Evolutionary conservation across 371 early-diverging fungal species (phyloP).

Genomic region (Funneliformis caledonium): DNA sequence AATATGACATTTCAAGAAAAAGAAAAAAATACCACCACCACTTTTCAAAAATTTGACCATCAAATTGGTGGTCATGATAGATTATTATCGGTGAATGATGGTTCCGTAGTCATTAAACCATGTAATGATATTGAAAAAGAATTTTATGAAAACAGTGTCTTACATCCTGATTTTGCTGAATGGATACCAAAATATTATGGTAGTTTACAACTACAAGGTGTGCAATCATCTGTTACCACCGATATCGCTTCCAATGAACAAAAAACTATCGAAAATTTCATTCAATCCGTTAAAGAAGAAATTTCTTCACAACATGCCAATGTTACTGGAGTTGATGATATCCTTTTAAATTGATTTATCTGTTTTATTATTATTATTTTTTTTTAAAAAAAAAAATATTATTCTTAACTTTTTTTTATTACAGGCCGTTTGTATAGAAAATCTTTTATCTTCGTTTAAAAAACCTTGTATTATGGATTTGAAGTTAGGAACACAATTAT

Average conservation of each 20-base stretch:
- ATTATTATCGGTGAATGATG: conserved; percentile 26
- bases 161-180: conserved; percentile 58
- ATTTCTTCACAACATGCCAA: conserved; percentile 25
- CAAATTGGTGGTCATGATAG: conserved; percentile 34
- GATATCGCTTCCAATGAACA: conserved; percentile 28
- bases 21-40: background rate
- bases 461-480: conserved; percentile 78
- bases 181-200: conserved; percentile 78
- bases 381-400: conserved; percentile 38
- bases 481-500: conserved; percentile 74
- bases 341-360: conserved; percentile 49
- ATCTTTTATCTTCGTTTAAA: conserved; percentile 67
- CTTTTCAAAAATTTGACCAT: conserved; percentile 5
- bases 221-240: conserved; percentile 11
- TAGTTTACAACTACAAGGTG: conserved; percentile 29
- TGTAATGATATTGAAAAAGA: conserved; percentile 56
- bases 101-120: conserved; percentile 67
- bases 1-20: background rate
- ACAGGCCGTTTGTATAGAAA: conserved; percentile 74
- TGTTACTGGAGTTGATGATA: conserved; percentile 47
- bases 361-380: too few relatives aligned
- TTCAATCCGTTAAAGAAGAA: background rate
- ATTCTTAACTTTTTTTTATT: conserved; percentile 25
- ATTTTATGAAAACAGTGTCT: conserved; percentile 67
- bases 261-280: conserved; percentile 22